phyloP scores from a whole-genome alignment of 106 monocot species.

The Dendrobium catenatum region DNA sequence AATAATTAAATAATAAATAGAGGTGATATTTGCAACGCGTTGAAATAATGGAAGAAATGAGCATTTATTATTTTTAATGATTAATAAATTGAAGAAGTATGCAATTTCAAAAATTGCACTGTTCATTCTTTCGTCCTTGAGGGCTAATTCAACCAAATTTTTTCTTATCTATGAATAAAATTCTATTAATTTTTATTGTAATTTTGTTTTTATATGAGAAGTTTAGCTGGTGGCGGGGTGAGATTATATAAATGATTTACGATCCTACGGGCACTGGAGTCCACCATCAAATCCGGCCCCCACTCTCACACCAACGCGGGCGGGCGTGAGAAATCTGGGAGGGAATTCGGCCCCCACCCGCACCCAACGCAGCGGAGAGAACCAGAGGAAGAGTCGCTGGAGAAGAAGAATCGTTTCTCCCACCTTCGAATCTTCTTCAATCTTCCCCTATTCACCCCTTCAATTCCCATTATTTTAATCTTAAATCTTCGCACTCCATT shows the following conservation, averaged over 20 bases:
- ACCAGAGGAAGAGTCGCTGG: not conserved
- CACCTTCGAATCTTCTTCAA: slow-evolving; percentile 19
- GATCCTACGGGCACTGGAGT: not conserved
- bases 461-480: not conserved
- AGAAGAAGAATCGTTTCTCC: slow-evolving; percentile 9
- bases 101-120: too few relatives aligned
- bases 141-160: too few relatives aligned
- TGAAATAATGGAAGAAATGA: too few relatives aligned
- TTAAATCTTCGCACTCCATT: not conserved
- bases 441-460: not conserved
- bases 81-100: too few relatives aligned
- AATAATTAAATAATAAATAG: too few relatives aligned
- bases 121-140: too few relatives aligned
- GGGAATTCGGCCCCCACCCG: not conserved
- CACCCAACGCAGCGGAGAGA: not conserved
- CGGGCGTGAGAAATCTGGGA: not conserved
- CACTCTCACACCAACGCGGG: not conserved
- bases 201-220: not conserved
- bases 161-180: too few relatives aligned
- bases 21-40: too few relatives aligned
- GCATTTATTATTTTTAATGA: too few relatives aligned
- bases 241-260: not conserved
- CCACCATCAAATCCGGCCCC: not conserved
- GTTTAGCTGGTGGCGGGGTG: not conserved
- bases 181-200: too few relatives aligned